phyloP scores from a whole-genome alignment of 2,329 filamentous ascomycete genomes.

The Scortechinia acanthostroma region DNA sequence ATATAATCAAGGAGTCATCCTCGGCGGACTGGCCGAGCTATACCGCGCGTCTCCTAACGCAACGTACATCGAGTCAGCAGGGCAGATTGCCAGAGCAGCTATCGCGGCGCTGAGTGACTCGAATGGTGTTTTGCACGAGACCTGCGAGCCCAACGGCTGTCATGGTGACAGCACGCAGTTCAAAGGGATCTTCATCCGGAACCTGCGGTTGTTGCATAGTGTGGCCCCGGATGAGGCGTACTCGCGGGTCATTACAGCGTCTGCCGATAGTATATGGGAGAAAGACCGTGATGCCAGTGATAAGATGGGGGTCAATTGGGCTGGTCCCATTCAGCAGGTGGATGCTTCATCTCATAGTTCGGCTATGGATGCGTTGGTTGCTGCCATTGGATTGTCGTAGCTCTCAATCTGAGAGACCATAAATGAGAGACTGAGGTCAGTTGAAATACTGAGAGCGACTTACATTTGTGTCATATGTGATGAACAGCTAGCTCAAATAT shows the following conservation, averaged over 20 bases:
- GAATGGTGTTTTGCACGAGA: conserved; percentile 40
- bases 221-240: conserved; percentile 40
- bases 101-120: conserved; percentile 33
- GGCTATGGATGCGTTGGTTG: conserved; percentile 62
- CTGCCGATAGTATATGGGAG: conserved; percentile 60
- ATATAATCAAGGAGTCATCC: conserved; percentile 52
- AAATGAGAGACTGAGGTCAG: too few species aligned
- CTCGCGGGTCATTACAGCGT: conserved; percentile 44
- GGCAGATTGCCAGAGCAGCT: conserved; percentile 40
- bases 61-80: conserved; percentile 30
- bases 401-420: too few species aligned
- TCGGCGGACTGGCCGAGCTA: conserved; percentile 45
- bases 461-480: too few species aligned
- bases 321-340: conserved; percentile 45
- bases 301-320: conserved; percentile 57
- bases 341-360: conserved; percentile 55
- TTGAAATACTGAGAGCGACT: too few species aligned
- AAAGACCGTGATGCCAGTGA: conserved; percentile 40
- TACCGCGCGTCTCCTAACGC: conserved; percentile 31
- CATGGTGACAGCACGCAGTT: conserved; percentile 52
- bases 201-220: conserved; percentile 48
- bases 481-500: too few species aligned
- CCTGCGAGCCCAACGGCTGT: conserved; percentile 39
- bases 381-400: conserved; percentile 33
- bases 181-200: conserved; percentile 66